Evolutionary conservation across 73 alveolate species (phyloP), one percentile per base, ranked within the genome.

Genomic region (Stentor roeselii): DNA sequence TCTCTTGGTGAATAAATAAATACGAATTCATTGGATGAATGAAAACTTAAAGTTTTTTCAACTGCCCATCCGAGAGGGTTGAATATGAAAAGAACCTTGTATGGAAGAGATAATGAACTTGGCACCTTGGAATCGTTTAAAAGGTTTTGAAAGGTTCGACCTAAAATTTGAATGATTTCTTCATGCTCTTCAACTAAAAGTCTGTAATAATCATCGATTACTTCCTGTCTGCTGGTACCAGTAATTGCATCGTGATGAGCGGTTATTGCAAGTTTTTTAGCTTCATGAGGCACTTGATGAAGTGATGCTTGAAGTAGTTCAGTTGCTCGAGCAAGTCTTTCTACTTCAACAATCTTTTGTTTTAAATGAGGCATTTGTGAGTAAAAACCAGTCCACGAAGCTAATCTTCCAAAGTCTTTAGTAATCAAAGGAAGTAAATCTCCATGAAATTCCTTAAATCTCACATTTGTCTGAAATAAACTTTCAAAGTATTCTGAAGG

Each of bases 231-330:
- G 39, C 82, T 59, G 38, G 96, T 93, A 30, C 98, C 98, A 27
- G 98, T 91, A 36, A 93, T 89, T 2, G 96, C 95, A 88, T 93
- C 96, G 76, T 93, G 98, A 88, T 93, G 98, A 60, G 76, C 83
- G 61, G 60, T 42, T 3, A 87, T 60, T 2, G 88, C 87, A 2
- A 86, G 32, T 3, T 36, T 31, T 58, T n/a, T 21, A 58, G 74
- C 15, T 1, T n/a, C 15, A 58, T 21, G 27, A 1, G 15, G 74
- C 27, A 21, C 74, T 21, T 58, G 15, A 21, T 58, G 15, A 0
- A 58, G 15, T 58, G 27, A 58, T 2, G 74, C 15, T 58, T 58
- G 15, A 21, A 75, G 38, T 38, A 59, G 75, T 40, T 76, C 83
- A 58, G 88, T 31, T 39, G 60, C 80, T 77, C 86, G 60, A 60